phyloP scores from a whole-genome alignment of 1,284 basidiomycete genomes.

The Rhodofomes roseus region DNA sequence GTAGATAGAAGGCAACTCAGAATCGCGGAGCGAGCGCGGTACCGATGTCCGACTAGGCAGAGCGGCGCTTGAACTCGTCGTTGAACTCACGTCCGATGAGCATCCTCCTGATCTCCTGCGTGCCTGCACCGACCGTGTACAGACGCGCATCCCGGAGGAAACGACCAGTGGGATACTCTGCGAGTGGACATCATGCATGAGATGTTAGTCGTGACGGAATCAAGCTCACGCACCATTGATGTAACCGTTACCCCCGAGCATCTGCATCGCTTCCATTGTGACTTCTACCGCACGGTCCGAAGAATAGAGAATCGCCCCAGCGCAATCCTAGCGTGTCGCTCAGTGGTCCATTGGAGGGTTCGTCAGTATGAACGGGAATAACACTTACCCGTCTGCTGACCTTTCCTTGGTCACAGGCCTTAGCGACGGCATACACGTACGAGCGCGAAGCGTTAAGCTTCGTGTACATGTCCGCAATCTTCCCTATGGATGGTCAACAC shows the following conservation, averaged over 20 bases:
- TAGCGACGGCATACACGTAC: slow-evolving; percentile 91
- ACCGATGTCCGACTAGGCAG: neutral
- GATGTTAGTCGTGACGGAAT: neutral
- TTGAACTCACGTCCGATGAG: slow-evolving; percentile 90
- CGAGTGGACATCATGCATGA: neutral
- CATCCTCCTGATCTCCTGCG: slow-evolving; percentile 89
- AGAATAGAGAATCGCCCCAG: slow-evolving; percentile 88
- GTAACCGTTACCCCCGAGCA: slow-evolving; percentile 90
- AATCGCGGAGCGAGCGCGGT: neutral
- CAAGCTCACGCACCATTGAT: slow-evolving; percentile 65
- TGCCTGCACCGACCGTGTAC: slow-evolving; percentile 90
- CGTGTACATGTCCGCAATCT: slow-evolving; percentile 94
- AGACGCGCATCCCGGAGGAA: slow-evolving; percentile 82
- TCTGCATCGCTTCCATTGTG: slow-evolving; percentile 89
- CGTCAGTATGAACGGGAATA: neutral
- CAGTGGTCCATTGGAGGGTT: neutral
- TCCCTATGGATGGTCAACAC: slow-evolving; percentile 38
- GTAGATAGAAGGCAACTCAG: neutral
- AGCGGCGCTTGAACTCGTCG: slow-evolving; percentile 48
- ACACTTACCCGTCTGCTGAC: slow-evolving; percentile 74
- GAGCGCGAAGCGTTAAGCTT: slow-evolving; percentile 85
- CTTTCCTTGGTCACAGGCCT: slow-evolving; percentile 81
- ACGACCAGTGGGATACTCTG: slow-evolving; percentile 86
- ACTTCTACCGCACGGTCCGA: slow-evolving; percentile 90
- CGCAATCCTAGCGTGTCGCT: slow-evolving; percentile 67